Evolutionary conservation across 1,139 yeast species (phyloP).

Genomic region (Wickerhamomyces sp.): DNA sequence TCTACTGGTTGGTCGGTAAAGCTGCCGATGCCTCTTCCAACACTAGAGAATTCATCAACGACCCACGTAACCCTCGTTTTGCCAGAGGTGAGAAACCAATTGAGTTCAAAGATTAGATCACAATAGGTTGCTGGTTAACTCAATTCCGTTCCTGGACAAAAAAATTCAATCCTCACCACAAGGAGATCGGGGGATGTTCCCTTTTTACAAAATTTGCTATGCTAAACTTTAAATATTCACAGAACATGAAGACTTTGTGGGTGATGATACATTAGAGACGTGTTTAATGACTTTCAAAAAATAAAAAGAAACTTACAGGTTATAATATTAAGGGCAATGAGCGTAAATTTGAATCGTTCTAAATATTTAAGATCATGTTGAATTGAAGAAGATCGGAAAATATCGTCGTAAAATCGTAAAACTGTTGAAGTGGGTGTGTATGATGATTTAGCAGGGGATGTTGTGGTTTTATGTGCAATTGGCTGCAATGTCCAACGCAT

Average conservation of each 20-base stretch:
- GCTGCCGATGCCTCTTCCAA: constrained; percentile 50
- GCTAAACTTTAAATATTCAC: no score
- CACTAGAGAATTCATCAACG: constrained; percentile 63
- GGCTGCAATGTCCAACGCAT: constrained; percentile 45
- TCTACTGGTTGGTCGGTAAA: constrained; percentile 53
- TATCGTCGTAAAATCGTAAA: constrained; percentile 1
- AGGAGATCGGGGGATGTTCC: no score
- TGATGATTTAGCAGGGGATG: background rate
- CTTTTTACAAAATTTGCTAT: no score
- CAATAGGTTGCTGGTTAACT: no score
- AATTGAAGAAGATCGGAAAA: constrained; percentile 1
- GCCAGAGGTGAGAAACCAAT: constrained; percentile 46
- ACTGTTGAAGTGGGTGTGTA: constrained; percentile 2
- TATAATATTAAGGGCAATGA: no score
- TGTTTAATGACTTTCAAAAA: constrained; percentile 8
- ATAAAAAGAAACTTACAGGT: constrained; percentile 3
- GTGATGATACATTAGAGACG: constrained; percentile 2
- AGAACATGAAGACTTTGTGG: background rate
- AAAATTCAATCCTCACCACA: background rate
- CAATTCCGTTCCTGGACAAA: background rate
- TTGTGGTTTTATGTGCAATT: no score
- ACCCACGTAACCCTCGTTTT: constrained; percentile 76
- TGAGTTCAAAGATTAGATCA: constrained; percentile 25
- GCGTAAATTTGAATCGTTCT: no score
- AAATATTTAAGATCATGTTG: constrained; percentile 2